Conservation (phyloP, 2,329 filamentous ascomycete species). For the Botrytis sinoallii region DNA sequence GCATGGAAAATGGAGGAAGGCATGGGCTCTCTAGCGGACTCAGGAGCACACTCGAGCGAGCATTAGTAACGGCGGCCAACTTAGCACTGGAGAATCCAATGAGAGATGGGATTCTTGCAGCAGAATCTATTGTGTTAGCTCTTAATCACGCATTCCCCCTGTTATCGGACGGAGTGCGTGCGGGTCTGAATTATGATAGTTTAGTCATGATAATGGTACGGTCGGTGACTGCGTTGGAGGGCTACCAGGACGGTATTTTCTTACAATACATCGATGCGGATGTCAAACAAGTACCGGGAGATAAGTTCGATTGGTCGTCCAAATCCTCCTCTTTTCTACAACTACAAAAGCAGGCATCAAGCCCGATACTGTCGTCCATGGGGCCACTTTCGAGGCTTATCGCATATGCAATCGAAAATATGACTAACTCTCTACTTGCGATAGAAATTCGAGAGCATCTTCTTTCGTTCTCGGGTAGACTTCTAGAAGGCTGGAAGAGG, state of each 20-base stretch:
- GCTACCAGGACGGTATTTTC: slow-evolving; percentile 63
- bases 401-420: slow-evolving; percentile 58
- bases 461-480: slow-evolving; percentile 41
- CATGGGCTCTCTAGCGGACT: slow-evolving; percentile 53
- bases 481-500: slow-evolving; percentile 64
- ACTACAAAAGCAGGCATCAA: slow-evolving; percentile 52
- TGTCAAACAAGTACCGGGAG: slow-evolving; percentile 47
- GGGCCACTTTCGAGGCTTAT: slow-evolving; percentile 62
- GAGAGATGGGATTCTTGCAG: slow-evolving; percentile 49
- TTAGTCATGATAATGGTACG: slow-evolving; percentile 57
- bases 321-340: slow-evolving; percentile 55
- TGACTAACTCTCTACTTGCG: slow-evolving; percentile 44
- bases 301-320: slow-evolving; percentile 57
- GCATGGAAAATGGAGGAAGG: slow-evolving; percentile 56
- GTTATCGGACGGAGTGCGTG: slow-evolving; percentile 51
- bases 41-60: slow-evolving; percentile 55
- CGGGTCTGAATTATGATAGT: slow-evolving; percentile 54
- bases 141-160: slow-evolving; percentile 63
- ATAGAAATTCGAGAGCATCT: slow-evolving; percentile 51
- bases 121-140: slow-evolving; percentile 53
- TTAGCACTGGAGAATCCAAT: slow-evolving; percentile 53
- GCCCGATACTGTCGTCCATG: slow-evolving; percentile 57
- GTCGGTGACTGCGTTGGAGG: slow-evolving; percentile 57
- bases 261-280: slow-evolving; percentile 61
- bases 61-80: slow-evolving; percentile 59